These are phyloP conservation scores for Phlebiopsis gigantea DNA, from an alignment of 768 basidiomycete genomes.

Conservation along the genomic window DNA sequence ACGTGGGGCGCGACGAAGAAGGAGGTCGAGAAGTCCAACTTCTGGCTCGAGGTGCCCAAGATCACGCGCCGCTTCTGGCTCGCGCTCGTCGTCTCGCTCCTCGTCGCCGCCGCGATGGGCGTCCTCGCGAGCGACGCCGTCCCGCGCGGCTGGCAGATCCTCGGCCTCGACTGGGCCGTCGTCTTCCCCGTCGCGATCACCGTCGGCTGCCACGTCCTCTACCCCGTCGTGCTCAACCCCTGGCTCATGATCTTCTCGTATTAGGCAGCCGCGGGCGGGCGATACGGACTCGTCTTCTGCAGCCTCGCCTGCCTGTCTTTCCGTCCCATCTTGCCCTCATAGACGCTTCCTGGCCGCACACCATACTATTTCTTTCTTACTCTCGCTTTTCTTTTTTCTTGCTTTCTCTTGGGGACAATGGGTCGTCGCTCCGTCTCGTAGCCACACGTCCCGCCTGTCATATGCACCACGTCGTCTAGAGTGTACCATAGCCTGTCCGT, in stretches of 20 bases:
- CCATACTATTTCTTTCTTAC: too few species aligned
- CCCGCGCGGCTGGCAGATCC: conserved; percentile 61
- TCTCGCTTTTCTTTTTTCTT: too few species aligned
- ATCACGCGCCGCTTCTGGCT: conserved; percentile 78
- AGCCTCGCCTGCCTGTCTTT: too few species aligned
- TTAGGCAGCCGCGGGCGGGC: too few species aligned
- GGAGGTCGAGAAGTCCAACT: conserved; percentile 84
- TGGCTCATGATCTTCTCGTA: conserved; percentile 85
- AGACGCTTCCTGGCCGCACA: too few species aligned
- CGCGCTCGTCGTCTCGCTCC: conserved; percentile 49
- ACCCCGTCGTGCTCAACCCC: conserved; percentile 82
- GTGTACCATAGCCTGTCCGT: too few species aligned
- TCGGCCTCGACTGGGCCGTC: conserved; percentile 63
- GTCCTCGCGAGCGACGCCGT: conserved; percentile 48
- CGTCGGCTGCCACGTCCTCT: conserved; percentile 61
- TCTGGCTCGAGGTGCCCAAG: conserved; percentile 85
- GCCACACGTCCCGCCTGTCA: too few species aligned
- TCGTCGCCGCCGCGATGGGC: conserved; percentile 48
- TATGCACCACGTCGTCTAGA: too few species aligned
- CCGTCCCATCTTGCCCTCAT: too few species aligned
- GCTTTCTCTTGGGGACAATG: too few species aligned
- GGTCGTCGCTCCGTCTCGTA: too few species aligned
- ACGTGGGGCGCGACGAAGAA: conserved; percentile 62
- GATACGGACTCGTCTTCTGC: too few species aligned
- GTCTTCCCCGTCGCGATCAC: conserved; percentile 74